Base-by-base conservation (phyloP, 129 eudicot genomes). In the Tagetes erecta region DNA sequence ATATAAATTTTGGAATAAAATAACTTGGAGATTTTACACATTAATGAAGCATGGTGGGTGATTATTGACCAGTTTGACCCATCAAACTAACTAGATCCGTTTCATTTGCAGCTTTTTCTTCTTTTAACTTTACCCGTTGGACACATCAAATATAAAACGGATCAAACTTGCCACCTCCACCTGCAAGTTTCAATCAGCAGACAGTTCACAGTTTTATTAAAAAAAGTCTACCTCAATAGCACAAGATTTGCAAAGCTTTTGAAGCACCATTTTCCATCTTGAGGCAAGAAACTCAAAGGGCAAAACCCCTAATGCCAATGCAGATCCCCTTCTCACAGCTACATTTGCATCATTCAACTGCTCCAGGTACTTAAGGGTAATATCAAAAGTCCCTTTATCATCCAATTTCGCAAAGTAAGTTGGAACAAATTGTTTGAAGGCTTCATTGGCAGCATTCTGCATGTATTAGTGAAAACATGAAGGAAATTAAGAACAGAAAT, bases 301-400 rank as follows among this genome's bases (percentile, higher is more conserved):
- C 84, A 94, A 86, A 83, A 86, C 87, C 77, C 99, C 96, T 33
- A 94, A 66, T 67, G 96, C 99, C 79, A 94, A 81, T 63, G 99
- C 97, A 71, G 99, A 88, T 72, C 99, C 99, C 84, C 99, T 86
- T 83, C 99, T 86, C 70, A 86, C 91, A 64, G 99, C 99, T 51
- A 87, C 93, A 91, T 94, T 94, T 27, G 83, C 83, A 84, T 94
- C 99, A 75, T 74, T 88, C 77, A 94, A 74, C 80, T 85, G 97
- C 41, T 91, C 87, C 68, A 91, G 76, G 80, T 91, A 91, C 64
- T 79, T 89, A 37, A 78, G 71, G 46, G 83, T 74, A 49, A 94
- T 83, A 75, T 88, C 88, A 73, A 65, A 67, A 57, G 62, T 73
- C 77, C 84, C 87, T 84, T 91, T 91, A 53, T 79, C 86, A 57